phyloP scores from a whole-genome alignment of 2,329 filamentous ascomycete species.

The Trichoderma sp. region DNA sequence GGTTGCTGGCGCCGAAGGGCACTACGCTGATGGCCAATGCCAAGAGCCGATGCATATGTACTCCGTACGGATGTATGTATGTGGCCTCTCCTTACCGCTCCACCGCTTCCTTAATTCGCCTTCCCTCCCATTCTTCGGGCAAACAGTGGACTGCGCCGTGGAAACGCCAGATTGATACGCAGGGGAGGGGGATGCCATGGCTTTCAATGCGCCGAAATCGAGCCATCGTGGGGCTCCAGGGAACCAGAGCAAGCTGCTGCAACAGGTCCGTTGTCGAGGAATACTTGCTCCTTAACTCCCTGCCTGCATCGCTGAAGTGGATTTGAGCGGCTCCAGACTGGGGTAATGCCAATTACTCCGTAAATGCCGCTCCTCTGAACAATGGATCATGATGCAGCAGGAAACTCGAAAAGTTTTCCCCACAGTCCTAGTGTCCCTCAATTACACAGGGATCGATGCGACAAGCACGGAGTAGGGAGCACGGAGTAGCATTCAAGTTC shows the following conservation, averaged over 20 bases:
- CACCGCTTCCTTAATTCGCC: neutral
- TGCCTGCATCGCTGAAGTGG: neutral
- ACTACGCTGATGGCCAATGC: constrained; percentile 6
- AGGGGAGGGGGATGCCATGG: neutral
- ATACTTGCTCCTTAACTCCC: neutral
- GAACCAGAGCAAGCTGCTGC: neutral
- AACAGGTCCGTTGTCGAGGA: neutral
- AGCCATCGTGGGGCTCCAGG: constrained; percentile 12
- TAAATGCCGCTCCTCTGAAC: neutral
- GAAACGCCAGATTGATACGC: neutral
- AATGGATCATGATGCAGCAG: neutral
- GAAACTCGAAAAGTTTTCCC: neutral
- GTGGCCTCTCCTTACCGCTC: neutral
- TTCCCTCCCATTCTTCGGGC: neutral
- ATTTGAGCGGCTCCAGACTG: neutral
- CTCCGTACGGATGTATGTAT: neutral
- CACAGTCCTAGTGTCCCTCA: neutral
- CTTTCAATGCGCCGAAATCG: constrained; percentile 15
- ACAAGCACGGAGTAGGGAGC: neutral
- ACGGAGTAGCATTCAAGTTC: neutral
- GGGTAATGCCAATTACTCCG: neutral
- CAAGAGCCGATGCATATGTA: constrained; percentile 14
- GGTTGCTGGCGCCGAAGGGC: neutral
- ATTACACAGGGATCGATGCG: neutral
- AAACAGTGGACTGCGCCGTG: neutral